Evolutionary conservation across 805 yeast genomes (phyloP).

Genomic region (Lipomyces orientalis): DNA sequence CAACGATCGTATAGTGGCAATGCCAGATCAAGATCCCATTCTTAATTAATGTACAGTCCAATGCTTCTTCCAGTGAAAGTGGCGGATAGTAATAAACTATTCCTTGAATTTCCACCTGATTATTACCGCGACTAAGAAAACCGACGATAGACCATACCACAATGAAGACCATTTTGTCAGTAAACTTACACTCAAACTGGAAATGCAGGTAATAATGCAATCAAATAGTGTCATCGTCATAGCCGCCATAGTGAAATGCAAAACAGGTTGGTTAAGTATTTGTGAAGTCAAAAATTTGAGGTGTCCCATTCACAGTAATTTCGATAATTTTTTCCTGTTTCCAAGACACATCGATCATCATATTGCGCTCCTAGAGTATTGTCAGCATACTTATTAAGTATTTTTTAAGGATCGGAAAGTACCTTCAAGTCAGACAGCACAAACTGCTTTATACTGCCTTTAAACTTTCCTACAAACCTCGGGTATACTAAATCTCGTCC

Average conservation of each 20-base stretch:
- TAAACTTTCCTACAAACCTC: constrained; percentile 30
- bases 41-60: not conserved
- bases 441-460: not conserved
- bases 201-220: not conserved
- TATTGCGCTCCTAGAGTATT: constrained; percentile 19
- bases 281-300: constrained; percentile 30
- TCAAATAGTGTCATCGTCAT: not conserved
- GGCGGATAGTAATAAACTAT: not conserved
- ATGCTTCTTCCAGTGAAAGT: not conserved
- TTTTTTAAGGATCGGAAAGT: not conserved
- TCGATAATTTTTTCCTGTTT: constrained; percentile 33
- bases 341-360: constrained; percentile 16
- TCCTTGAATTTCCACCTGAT: not conserved
- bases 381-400: not conserved
- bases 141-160: too few species aligned
- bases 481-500: constrained; percentile 34
- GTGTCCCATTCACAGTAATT: constrained; percentile 13
- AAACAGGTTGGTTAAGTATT: constrained; percentile 12
- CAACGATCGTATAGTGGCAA: not conserved
- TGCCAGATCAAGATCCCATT: not conserved
- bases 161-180: not conserved
- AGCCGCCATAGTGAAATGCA: not conserved
- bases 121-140: not conserved
- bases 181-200: not conserved
- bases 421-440: constrained; percentile 23